phyloP scores from a whole-genome alignment of 495 filamentous ascomycete species.

The Lasiosphaeria ovina region DNA sequence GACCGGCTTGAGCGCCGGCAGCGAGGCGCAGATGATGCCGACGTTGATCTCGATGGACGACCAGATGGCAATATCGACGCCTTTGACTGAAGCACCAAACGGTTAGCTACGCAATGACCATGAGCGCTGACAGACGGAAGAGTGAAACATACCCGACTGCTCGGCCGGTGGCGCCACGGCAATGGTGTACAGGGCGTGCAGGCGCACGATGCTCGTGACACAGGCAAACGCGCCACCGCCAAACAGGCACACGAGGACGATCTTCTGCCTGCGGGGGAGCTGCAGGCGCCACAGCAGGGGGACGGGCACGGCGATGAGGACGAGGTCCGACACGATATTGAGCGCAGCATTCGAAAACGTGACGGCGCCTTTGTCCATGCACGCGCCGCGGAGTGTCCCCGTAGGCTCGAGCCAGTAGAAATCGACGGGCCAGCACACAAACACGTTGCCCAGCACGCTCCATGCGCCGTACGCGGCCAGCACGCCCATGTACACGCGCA shows the following conservation, averaged over 20 bases:
- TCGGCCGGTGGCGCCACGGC: constrained; percentile 7
- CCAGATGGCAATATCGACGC: constrained; percentile 42
- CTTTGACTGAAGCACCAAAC: constrained; percentile 14
- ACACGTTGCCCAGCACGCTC: constrained; percentile 33
- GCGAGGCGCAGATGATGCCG: constrained; percentile 49
- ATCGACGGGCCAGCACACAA: constrained; percentile 40
- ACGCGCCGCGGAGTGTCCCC: constrained; percentile 20
- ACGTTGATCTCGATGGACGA: constrained; percentile 50
- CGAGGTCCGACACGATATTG: constrained; percentile 42
- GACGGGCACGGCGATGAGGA: constrained; percentile 37
- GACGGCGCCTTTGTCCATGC: constrained; percentile 32
- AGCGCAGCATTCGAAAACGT: constrained; percentile 40
- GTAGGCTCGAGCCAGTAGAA: constrained; percentile 32
- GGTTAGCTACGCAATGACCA: not conserved
- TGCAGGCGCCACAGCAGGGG: constrained; percentile 29
- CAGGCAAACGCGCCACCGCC: constrained; percentile 21
- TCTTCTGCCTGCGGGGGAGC: constrained; percentile 20
- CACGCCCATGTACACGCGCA: constrained; percentile 18
- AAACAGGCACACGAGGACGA: constrained; percentile 23
- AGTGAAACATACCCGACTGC: constrained; percentile 10
- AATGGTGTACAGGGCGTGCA: constrained; percentile 18
- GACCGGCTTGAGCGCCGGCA: constrained; percentile 42
- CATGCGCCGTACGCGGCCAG: constrained; percentile 25
- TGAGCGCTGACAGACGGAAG: not conserved
- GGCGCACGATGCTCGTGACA: constrained; percentile 20